Evolutionary conservation across 225 moss, liverwort and hornwort species (phyloP), one percentile per base, ranked within the genome.

Genomic region (Takakia lepidozioides): DNA sequence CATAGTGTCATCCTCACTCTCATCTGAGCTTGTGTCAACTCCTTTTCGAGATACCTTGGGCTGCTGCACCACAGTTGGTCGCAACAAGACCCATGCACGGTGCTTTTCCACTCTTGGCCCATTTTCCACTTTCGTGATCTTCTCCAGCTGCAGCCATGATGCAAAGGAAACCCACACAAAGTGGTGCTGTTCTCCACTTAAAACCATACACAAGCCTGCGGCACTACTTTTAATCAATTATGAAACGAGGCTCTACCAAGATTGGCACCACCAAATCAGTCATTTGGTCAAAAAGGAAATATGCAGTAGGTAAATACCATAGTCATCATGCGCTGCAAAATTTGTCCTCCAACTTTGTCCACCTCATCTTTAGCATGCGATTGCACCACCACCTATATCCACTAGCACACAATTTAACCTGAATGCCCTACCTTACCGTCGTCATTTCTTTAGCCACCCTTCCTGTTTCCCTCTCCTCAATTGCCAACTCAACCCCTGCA

Each of bases 281-380:
- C 17, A 14, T 38, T 2, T 17, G 41, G 17, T 41, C 41, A 14
- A 7, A 8, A 19, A 41, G 4, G 32, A 41, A 2, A 14, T n/a
- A n/a, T n/a, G n/a, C n/a, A n/a, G n/a, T n/a, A 6, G 32, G 32
- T 32, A 32, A 23, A 5, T 46, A 46, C 45, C 37, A 80, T 48
- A 16, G 27, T 25, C 70, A 74, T 64, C 32, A 74, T 69, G 36
- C 64, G 70, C 55, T 80, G 56, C 14, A 80, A 60, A 13, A 80
- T 60, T 49, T 63, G 16, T 5, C 67, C 70, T 0, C 79, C 79
- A 21, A 80, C 70, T 10, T 70, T 70, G 5, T 80, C 74, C 24
- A 74, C 79, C 38, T 80, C 73, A 29, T 80, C 79, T 9, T 80
- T 74, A 7, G 70, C 79, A 35, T 80, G 74, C 38, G 74, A 80